A percentile compares a stretch with the other conserved stretches of the same genome.
These are phyloP conservation scores for Ophiostoma sp. DNA, from an alignment of 2,329 filamentous ascomycete species.

Conservation along the genomic window DNA sequence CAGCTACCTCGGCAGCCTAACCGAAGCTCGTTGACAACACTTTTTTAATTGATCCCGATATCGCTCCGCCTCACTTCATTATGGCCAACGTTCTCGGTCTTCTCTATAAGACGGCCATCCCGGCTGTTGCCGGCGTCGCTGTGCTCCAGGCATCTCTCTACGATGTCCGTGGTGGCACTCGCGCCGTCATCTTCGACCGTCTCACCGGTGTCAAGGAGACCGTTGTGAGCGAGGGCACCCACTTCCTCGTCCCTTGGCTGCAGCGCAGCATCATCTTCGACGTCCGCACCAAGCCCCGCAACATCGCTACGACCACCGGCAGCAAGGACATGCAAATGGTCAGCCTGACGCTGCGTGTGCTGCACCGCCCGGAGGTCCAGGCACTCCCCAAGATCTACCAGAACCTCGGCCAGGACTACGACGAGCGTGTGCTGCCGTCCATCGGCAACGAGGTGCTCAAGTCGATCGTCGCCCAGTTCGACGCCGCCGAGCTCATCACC, in stretches of 20 bases:
- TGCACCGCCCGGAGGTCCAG: conserved; percentile 80
- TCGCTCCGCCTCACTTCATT: conserved; percentile 12
- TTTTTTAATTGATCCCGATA: neutral
- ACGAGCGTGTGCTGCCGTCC: conserved; percentile 91
- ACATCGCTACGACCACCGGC: conserved; percentile 94
- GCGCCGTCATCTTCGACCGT: conserved; percentile 97
- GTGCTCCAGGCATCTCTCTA: conserved; percentile 77
- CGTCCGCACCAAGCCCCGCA: conserved; percentile 93
- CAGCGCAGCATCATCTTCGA: conserved; percentile 94
- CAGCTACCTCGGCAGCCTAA: too few species aligned
- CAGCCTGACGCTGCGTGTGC: conserved; percentile 99
- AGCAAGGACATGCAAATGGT: conserved; percentile 99
- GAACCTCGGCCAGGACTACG: conserved; percentile 80
- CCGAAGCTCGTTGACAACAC: neutral
- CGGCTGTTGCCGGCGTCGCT: conserved; percentile 61
- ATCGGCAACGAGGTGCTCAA: conserved; percentile 99
- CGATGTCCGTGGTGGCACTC: conserved; percentile 90
- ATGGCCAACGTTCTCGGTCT: conserved; percentile 56
- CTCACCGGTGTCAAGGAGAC: conserved; percentile 85
- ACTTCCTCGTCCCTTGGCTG: conserved; percentile 93
- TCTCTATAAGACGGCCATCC: conserved; percentile 66
- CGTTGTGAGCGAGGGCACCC: conserved; percentile 92
- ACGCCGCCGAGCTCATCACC: conserved; percentile 96
- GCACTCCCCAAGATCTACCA: conserved; percentile 90
- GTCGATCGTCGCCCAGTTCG: conserved; percentile 98